Conservation (phyloP, 208 protist species). For the Balamuthia mandrillaris region DNA sequence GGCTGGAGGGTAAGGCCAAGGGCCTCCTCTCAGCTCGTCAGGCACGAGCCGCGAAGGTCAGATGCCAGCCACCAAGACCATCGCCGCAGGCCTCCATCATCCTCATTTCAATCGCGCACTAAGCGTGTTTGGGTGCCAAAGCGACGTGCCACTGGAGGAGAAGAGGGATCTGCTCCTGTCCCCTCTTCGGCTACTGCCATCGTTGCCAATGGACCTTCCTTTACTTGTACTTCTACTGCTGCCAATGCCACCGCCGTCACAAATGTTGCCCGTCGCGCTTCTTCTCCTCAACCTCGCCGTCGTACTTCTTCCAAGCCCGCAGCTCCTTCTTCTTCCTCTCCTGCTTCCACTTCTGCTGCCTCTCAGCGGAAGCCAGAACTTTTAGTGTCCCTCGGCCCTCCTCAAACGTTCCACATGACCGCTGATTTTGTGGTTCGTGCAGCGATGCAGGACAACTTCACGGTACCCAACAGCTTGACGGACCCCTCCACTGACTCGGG, state of each 20-base stretch:
- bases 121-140: too few species aligned
- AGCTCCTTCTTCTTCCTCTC: not conserved
- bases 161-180: too few species aligned
- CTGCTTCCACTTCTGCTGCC: not conserved
- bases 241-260: not conserved
- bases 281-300: not conserved
- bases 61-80: not conserved
- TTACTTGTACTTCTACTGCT: not conserved
- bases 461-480: constrained; percentile 7
- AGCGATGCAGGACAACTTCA: not conserved
- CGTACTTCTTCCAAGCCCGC: too few species aligned
- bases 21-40: not conserved
- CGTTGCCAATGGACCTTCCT: too few species aligned
- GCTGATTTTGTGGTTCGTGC: not conserved
- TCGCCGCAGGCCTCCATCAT: not conserved
- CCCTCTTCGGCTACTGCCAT: too few species aligned
- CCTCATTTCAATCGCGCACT: not conserved
- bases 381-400: not conserved
- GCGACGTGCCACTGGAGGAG: too few species aligned
- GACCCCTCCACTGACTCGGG: not conserved
- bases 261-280: not conserved
- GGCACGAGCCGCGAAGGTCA: not conserved
- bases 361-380: not conserved
- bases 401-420: not conserved
- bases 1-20: not conserved